Evolutionary conservation across 345 rosid species (phyloP).

Genomic region (Eucalyptus shirleyi): DNA sequence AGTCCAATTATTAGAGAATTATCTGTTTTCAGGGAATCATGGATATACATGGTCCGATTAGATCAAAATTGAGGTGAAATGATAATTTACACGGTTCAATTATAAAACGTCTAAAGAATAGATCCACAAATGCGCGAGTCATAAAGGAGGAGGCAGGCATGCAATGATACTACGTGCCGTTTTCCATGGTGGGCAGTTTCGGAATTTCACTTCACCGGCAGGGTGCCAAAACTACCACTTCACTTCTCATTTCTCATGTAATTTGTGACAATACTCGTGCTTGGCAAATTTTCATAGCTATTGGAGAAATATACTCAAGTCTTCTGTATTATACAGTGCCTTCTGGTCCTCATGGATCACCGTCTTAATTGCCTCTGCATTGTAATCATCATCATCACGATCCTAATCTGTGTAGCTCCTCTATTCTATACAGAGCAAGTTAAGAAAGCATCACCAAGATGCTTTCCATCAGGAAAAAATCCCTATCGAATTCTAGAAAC

Average conservation of each 20-base stretch:
- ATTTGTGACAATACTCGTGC: not conserved
- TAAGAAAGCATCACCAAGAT: not conserved
- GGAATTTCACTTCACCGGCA: not conserved
- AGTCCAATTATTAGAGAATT: not conserved
- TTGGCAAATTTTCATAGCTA: not conserved
- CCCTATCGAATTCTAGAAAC: not conserved
- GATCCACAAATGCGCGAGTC: not conserved
- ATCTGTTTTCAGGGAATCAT: not conserved
- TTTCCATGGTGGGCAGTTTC: not conserved
- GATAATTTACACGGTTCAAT: not conserved
- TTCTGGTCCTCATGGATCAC: not conserved
- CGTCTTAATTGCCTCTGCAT: not conserved
- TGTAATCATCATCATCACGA: not conserved
- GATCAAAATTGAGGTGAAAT: not conserved
- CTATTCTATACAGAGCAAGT: not conserved
- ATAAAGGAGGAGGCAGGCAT: not conserved
- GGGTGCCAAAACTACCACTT: not conserved
- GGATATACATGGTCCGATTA: not conserved
- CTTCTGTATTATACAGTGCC: not conserved
- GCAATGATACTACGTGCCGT: not conserved
- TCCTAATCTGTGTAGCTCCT: not conserved
- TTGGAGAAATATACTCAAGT: not conserved
- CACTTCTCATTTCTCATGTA: not conserved
- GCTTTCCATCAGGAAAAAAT: not conserved
- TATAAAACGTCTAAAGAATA: not conserved